Percentiles rank a stretch among this genome's conserved stretches.
These are phyloP conservation scores for Myxozyma kluyveri DNA, from an alignment of 805 yeast species.

Conservation along the genomic window DNA sequence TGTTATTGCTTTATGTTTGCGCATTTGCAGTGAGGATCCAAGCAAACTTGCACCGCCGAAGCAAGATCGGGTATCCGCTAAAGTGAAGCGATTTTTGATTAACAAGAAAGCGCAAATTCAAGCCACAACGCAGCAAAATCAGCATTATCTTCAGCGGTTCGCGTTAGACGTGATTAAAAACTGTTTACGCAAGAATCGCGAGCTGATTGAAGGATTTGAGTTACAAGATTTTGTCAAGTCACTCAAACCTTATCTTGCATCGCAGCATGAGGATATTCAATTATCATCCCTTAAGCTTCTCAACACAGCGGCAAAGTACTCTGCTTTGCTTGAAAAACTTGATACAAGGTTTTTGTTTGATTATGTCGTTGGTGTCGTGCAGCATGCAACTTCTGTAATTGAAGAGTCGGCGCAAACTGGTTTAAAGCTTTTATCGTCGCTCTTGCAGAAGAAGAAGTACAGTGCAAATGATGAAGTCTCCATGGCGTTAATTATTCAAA, in stretches of 20 bases:
- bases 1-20: conserved; percentile 68
- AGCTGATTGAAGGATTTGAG: conserved; percentile 57
- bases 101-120: conserved; percentile 56
- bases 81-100: conserved; percentile 17
- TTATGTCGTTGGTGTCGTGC: conserved; percentile 50
- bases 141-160: conserved; percentile 66
- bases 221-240: conserved; percentile 73
- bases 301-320: conserved; percentile 37
- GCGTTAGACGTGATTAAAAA: conserved; percentile 72
- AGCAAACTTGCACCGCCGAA: conserved; percentile 15
- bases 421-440: conserved; percentile 66
- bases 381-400: conserved; percentile 73
- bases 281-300: conserved; percentile 51
- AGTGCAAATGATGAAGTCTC: conserved; percentile 67
- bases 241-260: conserved; percentile 55
- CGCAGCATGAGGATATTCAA: conserved; percentile 76
- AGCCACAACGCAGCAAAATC: conserved; percentile 51
- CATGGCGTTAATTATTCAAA: conserved; percentile 64
- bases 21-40: conserved; percentile 45
- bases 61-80: no score
- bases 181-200: conserved; percentile 62
- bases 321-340: conserved; percentile 52
- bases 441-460: conserved; percentile 66
- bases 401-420: conserved; percentile 77
- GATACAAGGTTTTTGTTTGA: conserved; percentile 39